Evolutionary conservation across 805 yeast species (phyloP).

Genomic region (Spathaspora hagerdaliae): DNA sequence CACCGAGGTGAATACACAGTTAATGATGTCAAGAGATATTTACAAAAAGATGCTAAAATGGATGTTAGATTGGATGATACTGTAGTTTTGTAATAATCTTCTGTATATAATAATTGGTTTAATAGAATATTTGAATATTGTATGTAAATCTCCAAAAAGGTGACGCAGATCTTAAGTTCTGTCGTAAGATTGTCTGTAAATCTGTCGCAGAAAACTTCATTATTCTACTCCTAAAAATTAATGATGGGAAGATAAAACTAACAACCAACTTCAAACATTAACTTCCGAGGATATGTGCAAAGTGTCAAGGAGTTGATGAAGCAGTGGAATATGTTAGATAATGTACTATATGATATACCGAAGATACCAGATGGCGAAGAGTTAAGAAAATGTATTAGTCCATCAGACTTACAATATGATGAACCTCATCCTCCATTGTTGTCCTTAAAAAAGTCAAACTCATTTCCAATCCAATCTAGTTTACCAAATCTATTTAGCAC

Average conservation of each 20-base stretch:
- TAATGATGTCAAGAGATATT: constrained; percentile 68
- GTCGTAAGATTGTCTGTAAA: too few relatives aligned
- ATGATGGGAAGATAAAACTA: too few relatives aligned
- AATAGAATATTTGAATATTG: not conserved
- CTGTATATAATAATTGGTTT: too few relatives aligned
- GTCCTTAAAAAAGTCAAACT: not conserved
- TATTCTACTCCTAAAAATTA: too few relatives aligned
- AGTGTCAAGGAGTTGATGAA: too few relatives aligned
- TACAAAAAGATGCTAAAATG: constrained; percentile 52
- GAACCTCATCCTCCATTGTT: not conserved
- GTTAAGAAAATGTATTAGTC: constrained; percentile 2
- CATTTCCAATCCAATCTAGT: constrained; percentile 21
- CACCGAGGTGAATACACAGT: constrained; percentile 94
- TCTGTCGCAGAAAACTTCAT: too few relatives aligned
- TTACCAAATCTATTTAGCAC: constrained; percentile 18
- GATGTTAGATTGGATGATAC: constrained; percentile 65
- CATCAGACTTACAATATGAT: constrained; percentile 6
- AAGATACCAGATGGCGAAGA: not conserved
- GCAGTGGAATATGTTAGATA: too few relatives aligned
- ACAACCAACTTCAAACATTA: too few relatives aligned
- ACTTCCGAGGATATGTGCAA: too few relatives aligned
- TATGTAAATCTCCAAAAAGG: not conserved
- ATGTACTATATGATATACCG: too few relatives aligned
- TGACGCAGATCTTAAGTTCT: too few relatives aligned
- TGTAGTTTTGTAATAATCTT: constrained; percentile 15